Evolutionary conservation across 345 rosid genomes (phyloP).

Genomic region (Dovyalis caffra): DNA sequence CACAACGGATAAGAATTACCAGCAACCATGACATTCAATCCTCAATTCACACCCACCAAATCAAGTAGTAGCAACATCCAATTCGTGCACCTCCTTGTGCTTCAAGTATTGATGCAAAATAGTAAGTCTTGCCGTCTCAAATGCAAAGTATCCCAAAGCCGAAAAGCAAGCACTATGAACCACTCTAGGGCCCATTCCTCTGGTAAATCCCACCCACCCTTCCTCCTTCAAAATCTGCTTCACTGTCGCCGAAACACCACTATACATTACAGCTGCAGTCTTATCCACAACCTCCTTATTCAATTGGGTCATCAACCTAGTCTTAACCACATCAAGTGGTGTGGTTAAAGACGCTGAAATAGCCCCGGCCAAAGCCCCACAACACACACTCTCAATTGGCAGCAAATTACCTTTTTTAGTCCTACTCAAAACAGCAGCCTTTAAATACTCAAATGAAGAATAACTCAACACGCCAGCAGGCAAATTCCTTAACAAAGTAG

Average conservation of each 20-base stretch:
- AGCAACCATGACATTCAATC: conserved; percentile 6
- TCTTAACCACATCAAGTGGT: conserved; percentile 88
- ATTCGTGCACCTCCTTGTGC: conserved; percentile 47
- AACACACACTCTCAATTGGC: conserved; percentile 81
- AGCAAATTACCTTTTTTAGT: conserved; percentile 60
- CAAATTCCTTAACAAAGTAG: conserved; percentile 80
- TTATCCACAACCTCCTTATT: conserved; percentile 43
- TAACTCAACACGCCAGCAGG: conserved; percentile 93
- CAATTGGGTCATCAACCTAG: conserved; percentile 90
- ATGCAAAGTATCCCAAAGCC: conserved; percentile 85
- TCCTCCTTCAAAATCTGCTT: conserved; percentile 85
- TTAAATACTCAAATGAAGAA: conserved; percentile 84
- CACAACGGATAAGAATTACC: conserved; percentile 3
- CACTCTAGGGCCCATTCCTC: conserved; percentile 87
- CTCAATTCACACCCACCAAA: conserved; percentile 1
- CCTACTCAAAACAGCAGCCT: conserved; percentile 69
- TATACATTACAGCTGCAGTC: conserved; percentile 58
- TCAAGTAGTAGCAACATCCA: conserved; percentile 33
- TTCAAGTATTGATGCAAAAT: conserved; percentile 71
- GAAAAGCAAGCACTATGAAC: conserved; percentile 94
- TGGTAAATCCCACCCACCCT: conserved; percentile 79
- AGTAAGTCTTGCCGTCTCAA: conserved; percentile 84
- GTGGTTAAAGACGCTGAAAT: conserved; percentile 89
- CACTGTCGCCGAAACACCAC: conserved; percentile 59
- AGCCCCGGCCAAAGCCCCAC: conserved; percentile 92